Conservation (phyloP, 108 stramenopile species). For the Cyclotella atomus region DNA sequence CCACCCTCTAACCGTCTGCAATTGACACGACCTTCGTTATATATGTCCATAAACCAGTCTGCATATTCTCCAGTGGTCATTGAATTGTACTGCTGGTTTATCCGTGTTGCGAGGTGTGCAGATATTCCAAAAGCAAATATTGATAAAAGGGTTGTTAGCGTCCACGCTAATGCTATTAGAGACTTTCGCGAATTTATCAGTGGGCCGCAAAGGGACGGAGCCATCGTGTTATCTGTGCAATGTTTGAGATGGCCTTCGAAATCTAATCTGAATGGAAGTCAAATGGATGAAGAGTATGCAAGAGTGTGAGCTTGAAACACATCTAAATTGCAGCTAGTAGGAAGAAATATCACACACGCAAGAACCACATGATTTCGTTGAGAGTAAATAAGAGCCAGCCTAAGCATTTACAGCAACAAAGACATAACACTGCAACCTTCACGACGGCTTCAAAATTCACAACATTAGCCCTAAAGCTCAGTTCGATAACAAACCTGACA, state of each 20-base stretch:
- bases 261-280: no score
- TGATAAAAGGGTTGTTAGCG: slow-evolving; percentile 68
- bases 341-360: no score
- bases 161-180: slow-evolving; percentile 84
- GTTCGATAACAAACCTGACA: no score
- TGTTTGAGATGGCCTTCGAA: neutral
- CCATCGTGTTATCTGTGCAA: slow-evolving; percentile 6
- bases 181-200: slow-evolving; percentile 70
- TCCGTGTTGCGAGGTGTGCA: slow-evolving; percentile 54
- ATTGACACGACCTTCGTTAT: slow-evolving; percentile 7
- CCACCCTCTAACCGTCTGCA: slow-evolving; percentile 30
- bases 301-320: no score
- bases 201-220: slow-evolving; percentile 70
- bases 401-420: no score
- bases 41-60: slow-evolving; percentile 45
- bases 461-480: no score
- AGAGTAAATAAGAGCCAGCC: no score
- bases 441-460: no score
- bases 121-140: slow-evolving; percentile 71
- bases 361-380: no score
- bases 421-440: no score
- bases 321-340: no score
- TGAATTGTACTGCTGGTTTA: slow-evolving; percentile 70
- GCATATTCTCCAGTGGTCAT: slow-evolving; percentile 55
- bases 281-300: no score